Evolutionary conservation across 2,329 filamentous ascomycete species (phyloP).

Genomic region (Sporothrix mexicana): DNA sequence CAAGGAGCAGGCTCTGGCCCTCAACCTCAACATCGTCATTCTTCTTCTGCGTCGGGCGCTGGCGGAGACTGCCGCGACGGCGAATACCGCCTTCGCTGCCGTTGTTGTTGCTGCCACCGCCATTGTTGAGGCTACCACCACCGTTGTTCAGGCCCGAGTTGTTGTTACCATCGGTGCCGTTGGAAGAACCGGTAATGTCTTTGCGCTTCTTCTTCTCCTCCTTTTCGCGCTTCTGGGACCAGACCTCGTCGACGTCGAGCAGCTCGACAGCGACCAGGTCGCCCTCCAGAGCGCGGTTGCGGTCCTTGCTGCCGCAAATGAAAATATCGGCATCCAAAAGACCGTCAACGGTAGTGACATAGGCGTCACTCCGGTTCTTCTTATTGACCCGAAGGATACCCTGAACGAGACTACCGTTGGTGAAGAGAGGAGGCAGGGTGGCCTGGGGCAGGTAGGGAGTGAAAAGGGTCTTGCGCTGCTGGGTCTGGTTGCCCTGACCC

Average conservation of each 20-base stretch:
- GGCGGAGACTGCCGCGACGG: conserved; percentile 90
- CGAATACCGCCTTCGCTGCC: conserved; percentile 82
- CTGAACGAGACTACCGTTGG: conserved; percentile 91
- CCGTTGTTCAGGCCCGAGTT: conserved; percentile 58
- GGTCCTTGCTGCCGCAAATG: conserved; percentile 98
- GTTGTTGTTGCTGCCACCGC: conserved; percentile 65
- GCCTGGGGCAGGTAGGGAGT: conserved; percentile 97
- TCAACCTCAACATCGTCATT: conserved; percentile 99
- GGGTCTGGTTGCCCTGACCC: conserved; percentile 65
- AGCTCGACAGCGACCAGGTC: conserved; percentile 96
- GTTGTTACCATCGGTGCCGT: conserved; percentile 65
- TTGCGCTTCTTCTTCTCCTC: conserved; percentile 99
- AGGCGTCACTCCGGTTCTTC: conserved; percentile 98
- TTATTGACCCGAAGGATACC: conserved; percentile 98
- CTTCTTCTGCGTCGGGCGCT: conserved; percentile 98
- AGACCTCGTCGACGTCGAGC: conserved; percentile 96
- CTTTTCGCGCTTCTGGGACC: conserved; percentile 98
- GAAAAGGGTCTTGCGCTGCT: conserved; percentile 96
- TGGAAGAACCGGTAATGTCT: conserved; percentile 86
- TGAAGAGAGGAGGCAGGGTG: conserved; percentile 85
- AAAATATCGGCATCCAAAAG: conserved; percentile 96
- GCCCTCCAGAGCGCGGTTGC: conserved; percentile 94
- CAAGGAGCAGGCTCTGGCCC: conserved; percentile 92
- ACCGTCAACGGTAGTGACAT: conserved; percentile 89
- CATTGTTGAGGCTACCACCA: conserved; percentile 65